Evolutionary conservation across 2,329 filamentous ascomycete genomes (phyloP), one percentile per base, ranked within the genome.

Genomic region (Fusarium sp.): DNA sequence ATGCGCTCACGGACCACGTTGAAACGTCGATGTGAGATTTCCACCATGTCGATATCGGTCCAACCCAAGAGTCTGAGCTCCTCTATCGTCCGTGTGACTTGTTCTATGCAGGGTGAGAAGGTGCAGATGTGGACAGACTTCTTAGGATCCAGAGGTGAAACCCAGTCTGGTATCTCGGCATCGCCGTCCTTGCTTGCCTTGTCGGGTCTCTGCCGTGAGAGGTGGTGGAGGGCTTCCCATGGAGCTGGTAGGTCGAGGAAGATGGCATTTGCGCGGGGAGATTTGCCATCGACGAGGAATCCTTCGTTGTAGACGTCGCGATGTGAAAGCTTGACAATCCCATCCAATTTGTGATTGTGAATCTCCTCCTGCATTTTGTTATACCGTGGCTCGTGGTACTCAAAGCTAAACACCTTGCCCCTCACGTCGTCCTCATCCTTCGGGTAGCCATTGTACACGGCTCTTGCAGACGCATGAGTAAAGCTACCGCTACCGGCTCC

Each of bases 31-130:
- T 98, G 92, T 12, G 91, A 87, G 12, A 99, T 90, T 83, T 98
- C 97, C 1, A 97, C 94, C 94, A 98, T 98, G 76, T 94, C 91
- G 73, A 98, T 97, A 67, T 96, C 93, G 11, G 95, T 89, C 97
- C 97, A 99, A 63, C 94, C 95, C 8, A 95, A 86, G 40, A 91
- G 89, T 63, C 96, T 92, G 82, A 99, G 88, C 14, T 90, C 90
- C 12, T 94, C 92, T 63, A 98, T 92, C 0, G 97, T 98, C 65
- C 92, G 90, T 63, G 93, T 95, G 25, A 97, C 96, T 85, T 99
- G 97, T 84, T 99, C 97, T 74, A 99, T 97, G 83, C 97, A 99
- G 0, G 97, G 97, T 2, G 94, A 97, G 84, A 99, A 99, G 1
- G 95, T 97, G 85, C 97, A 99, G 64, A 99, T 89, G 79, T 97